Base-by-base conservation (phyloP, 495 filamentous ascomycete species). In the Penicillium steckii region DNA sequence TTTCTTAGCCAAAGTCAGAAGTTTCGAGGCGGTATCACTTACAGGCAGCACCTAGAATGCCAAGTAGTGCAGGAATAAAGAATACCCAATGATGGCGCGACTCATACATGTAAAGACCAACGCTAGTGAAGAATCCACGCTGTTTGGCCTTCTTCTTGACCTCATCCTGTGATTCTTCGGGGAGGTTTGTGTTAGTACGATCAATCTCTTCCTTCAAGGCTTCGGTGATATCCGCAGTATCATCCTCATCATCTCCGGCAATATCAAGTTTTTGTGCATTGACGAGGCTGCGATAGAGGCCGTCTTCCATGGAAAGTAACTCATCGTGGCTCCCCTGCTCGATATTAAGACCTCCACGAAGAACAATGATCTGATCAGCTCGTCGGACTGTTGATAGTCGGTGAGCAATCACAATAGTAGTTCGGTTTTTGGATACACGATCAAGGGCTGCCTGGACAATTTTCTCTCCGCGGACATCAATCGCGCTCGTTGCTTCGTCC, bases 331-430 rank as follows among this genome's bases (percentile, higher is more conserved):
- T 69, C 0, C 82, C 82, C 52, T 80, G 59, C 47, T 85, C 82
- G 0, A 76, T 29, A 0, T 76, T 60, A 1, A 26, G 26, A 1
- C 82, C 82, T 17, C 75, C 52, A 5, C 64, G 50, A 56, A 85
- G 68, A 13, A 84, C 81, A 21, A 80, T 60, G 40, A 85, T 83
- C 2, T 70, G 64, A 51, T 82, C 78, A 6, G 80, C 81, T 3
- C 62, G 44, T 18, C 67, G 70, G 18, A 87, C 70, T 0, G 84
- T 86, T 0, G 82, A 72, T 3, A 87, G 62, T 8, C 80, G 62
- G 62, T 87, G 83, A 0, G 83, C 81, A 44, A 86, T 79, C 44
- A 73, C 59, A 8, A 78, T 61, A 1, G 72, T 76, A 3, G 74
- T 78, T 50, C 68, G 53, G 24, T 61, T 46, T 54, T 55, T 66